phyloP scores from a whole-genome alignment of 306 rosid species.

The Prunus armeniaca region DNA sequence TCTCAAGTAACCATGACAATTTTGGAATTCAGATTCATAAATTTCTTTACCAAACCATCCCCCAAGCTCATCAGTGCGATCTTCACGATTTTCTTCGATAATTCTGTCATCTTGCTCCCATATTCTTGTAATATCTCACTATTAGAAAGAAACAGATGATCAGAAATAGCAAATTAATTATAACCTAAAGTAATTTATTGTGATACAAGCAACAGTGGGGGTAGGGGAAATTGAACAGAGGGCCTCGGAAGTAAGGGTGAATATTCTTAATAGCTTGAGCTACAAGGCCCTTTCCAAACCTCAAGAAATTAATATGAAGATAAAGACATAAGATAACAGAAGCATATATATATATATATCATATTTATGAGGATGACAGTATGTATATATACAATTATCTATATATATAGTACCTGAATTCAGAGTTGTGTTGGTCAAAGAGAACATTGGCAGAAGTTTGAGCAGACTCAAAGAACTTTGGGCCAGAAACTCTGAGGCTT shows the following conservation, averaged over 20 bases:
- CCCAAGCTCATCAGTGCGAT: conserved; percentile 61
- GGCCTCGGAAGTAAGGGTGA: not conserved
- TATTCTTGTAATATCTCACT: conserved; percentile 82
- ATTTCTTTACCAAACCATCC: conserved; percentile 51
- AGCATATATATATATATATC: not conserved
- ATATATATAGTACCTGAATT: conserved; percentile 55
- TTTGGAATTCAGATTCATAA: conserved; percentile 59
- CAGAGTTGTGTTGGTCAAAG: conserved; percentile 42
- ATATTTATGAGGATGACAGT: too few species aligned
- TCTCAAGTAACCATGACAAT: conserved; percentile 83
- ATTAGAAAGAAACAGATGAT: conserved; percentile 5
- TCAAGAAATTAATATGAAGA: not conserved
- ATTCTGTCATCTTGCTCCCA: conserved; percentile 77
- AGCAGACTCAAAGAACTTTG: conserved; percentile 71
- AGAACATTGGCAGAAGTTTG: conserved; percentile 61
- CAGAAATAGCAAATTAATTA: conserved; percentile 2
- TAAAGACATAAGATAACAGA: not conserved
- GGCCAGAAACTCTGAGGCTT: conserved; percentile 83
- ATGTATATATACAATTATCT: not conserved
- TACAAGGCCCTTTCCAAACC: not conserved
- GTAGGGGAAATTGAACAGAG: not conserved
- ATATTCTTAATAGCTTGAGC: not conserved
- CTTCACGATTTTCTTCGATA: conserved; percentile 58
- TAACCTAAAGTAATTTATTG: not conserved
- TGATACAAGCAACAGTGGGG: not conserved